A percentile compares a stretch with the other conserved stretches of the same genome.
Conservation (phyloP, 352 stramenopile genomes). For the Pythium rhizo-oryzae region DNA sequence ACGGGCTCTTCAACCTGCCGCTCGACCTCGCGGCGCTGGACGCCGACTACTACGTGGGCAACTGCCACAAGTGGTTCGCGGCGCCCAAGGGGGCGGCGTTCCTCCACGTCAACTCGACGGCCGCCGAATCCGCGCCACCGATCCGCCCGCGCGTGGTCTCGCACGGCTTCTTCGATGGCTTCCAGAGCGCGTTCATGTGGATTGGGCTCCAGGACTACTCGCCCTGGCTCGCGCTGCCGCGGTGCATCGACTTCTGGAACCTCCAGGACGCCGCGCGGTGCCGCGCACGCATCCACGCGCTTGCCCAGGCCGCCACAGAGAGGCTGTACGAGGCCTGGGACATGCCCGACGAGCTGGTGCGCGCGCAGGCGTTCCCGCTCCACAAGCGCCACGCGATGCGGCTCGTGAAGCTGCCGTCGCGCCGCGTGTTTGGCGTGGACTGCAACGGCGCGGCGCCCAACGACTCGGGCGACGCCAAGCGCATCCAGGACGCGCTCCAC, state of each 20-base stretch:
- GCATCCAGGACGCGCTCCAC: constrained; percentile 92
- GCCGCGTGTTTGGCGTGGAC: constrained; percentile 50
- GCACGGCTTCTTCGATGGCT: constrained; percentile 89
- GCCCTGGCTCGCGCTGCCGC: constrained; percentile 82
- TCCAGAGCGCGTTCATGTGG: constrained; percentile 93
- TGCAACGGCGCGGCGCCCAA: constrained; percentile 26
- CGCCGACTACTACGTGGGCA: constrained; percentile 93
- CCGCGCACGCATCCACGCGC: constrained; percentile 67
- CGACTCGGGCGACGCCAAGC: constrained; percentile 87
- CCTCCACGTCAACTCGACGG: constrained; percentile 61
- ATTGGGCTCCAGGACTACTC: constrained; percentile 93
- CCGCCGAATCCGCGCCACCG: too few species aligned
- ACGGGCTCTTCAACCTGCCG: constrained; percentile 84
- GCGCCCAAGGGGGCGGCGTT: constrained; percentile 88
- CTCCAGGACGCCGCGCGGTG: constrained; percentile 43
- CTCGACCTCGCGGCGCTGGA: constrained; percentile 67
- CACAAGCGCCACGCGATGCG: constrained; percentile 80
- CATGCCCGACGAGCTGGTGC: constrained; percentile 48
- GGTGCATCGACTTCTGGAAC: constrained; percentile 87
- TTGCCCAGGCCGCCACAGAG: constrained; percentile 53
- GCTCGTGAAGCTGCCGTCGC: constrained; percentile 67
- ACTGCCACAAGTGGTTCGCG: constrained; percentile 96
- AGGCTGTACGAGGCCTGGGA: constrained; percentile 63
- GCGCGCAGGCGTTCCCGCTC: constrained; percentile 37
- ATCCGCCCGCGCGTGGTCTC: constrained; percentile 88